Evolutionary conservation across 2,329 filamentous ascomycete species (phyloP).

Genomic region (Penicillium sp.): DNA sequence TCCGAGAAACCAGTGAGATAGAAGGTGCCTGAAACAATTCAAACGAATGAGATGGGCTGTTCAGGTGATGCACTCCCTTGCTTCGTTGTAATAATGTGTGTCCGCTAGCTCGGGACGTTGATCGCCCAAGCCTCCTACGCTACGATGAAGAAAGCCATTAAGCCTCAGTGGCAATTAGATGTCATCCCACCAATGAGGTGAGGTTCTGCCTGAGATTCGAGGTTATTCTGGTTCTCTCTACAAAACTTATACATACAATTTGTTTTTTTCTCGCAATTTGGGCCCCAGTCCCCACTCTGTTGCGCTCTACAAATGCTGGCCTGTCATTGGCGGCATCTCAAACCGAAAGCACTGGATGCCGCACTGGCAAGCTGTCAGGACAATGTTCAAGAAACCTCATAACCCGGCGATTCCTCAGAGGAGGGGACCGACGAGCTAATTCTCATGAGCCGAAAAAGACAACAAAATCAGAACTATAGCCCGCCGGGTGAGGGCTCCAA

Average conservation of each 20-base stretch:
- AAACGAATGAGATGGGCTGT: not conserved
- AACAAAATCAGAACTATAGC: conserved; percentile 12
- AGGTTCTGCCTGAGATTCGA: not conserved
- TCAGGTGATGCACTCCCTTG: not conserved
- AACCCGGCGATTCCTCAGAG: conserved; percentile 1
- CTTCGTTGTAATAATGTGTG: not conserved
- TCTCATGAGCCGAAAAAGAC: conserved; percentile 20
- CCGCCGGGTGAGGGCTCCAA: conserved; percentile 9
- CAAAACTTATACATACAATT: not conserved
- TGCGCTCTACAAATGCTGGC: conserved; percentile 15
- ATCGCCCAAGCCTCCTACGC: conserved; percentile 1
- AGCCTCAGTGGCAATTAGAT: conserved; percentile 1
- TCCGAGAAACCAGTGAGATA: not conserved
- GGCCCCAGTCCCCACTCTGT: conserved; percentile 19
- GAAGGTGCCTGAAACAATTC: not conserved
- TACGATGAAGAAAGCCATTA: not conserved
- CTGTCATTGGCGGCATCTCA: conserved; percentile 24
- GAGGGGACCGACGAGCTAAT: not conserved
- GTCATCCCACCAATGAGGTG: not conserved
- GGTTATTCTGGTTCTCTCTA: conserved; percentile 1
- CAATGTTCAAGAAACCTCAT: conserved; percentile 7
- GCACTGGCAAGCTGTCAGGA: conserved; percentile 13
- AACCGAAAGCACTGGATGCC: conserved; percentile 18
- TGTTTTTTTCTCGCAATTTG: not conserved
- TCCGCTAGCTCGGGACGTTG: not conserved